Evolutionary conservation across 345 rosid genomes (phyloP).

Genomic region (Carallia pectinifolia): DNA sequence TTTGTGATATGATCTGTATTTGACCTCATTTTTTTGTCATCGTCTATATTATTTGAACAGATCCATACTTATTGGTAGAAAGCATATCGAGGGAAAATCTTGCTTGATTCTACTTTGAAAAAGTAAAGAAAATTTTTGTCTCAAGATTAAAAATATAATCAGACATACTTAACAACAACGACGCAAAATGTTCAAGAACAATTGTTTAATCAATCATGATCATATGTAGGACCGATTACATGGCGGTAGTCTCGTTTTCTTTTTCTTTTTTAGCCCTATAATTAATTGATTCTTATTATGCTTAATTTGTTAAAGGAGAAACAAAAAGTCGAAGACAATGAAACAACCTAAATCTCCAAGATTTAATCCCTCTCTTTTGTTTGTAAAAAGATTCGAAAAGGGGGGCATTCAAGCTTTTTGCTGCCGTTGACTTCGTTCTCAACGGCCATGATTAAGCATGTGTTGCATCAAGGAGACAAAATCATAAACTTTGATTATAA

Average conservation of each 20-base stretch:
- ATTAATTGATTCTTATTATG: constrained; percentile 1
- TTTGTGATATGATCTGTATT: too few species aligned
- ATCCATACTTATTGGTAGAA: too few species aligned
- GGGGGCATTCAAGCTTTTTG: constrained; percentile 21
- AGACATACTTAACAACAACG: too few species aligned
- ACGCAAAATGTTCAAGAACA: neutral
- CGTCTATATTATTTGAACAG: too few species aligned
- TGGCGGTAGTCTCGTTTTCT: neutral
- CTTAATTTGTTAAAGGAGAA: constrained; percentile 5
- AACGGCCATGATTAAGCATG: constrained; percentile 74
- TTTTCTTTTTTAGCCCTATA: too few species aligned
- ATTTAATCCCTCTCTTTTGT: constrained; percentile 13
- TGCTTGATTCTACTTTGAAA: too few species aligned
- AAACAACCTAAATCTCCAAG: constrained; percentile 28
- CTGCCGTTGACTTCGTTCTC: constrained; percentile 58
- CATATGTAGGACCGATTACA: neutral
- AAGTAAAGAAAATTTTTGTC: too few species aligned
- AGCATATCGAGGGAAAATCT: too few species aligned
- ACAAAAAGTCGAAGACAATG: constrained; percentile 9
- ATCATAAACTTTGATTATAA: constrained; percentile 40
- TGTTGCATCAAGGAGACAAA: constrained; percentile 58
- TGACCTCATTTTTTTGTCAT: too few species aligned
- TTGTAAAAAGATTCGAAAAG: constrained; percentile 10
- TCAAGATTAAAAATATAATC: too few species aligned
- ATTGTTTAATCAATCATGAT: constrained; percentile 4